These are phyloP conservation scores for Xerophyta viscosa DNA, from an alignment of 106 monocot genomes.

Conservation along the genomic window DNA sequence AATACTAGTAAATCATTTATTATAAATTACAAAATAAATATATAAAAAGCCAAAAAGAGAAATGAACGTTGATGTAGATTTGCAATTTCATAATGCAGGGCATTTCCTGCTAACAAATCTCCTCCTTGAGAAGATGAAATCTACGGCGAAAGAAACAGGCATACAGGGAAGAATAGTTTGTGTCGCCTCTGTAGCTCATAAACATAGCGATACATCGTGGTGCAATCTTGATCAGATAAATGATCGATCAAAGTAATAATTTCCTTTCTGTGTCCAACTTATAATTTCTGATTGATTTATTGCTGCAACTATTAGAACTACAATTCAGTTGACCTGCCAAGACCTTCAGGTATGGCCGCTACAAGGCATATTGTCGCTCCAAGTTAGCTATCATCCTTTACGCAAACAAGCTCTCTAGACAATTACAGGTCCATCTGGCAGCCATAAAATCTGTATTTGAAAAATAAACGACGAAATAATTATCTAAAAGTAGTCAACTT, in stretches of 20 bases:
- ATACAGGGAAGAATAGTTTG: constrained; percentile 77
- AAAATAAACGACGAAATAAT: too few relatives aligned
- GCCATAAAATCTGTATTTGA: too few relatives aligned
- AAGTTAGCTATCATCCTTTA: constrained; percentile 87
- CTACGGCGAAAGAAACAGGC: constrained; percentile 72
- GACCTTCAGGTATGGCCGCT: constrained; percentile 40
- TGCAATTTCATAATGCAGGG: constrained; percentile 18
- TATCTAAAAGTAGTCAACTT: too few relatives aligned
- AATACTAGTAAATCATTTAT: too few relatives aligned
- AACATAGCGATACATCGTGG: constrained; percentile 30
- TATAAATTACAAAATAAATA: too few relatives aligned
- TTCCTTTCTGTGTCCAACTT: too few relatives aligned
- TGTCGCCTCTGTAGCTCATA: constrained; percentile 57
- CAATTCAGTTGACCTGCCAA: too few relatives aligned
- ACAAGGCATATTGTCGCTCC: constrained; percentile 41
- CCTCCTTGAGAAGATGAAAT: constrained; percentile 73
- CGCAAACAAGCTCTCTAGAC: constrained; percentile 59
- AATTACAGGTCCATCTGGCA: constrained; percentile 43
- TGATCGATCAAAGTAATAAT: constrained; percentile 35
- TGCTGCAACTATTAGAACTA: neutral
- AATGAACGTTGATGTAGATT: too few relatives aligned
- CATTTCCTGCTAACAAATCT: constrained; percentile 73
- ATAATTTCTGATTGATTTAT: too few relatives aligned
- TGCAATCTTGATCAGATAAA: constrained; percentile 53
- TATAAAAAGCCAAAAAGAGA: too few relatives aligned